Evolutionary conservation across 1,284 basidiomycete genomes (phyloP).

Genomic region (Ganoderma resinaceum): DNA sequence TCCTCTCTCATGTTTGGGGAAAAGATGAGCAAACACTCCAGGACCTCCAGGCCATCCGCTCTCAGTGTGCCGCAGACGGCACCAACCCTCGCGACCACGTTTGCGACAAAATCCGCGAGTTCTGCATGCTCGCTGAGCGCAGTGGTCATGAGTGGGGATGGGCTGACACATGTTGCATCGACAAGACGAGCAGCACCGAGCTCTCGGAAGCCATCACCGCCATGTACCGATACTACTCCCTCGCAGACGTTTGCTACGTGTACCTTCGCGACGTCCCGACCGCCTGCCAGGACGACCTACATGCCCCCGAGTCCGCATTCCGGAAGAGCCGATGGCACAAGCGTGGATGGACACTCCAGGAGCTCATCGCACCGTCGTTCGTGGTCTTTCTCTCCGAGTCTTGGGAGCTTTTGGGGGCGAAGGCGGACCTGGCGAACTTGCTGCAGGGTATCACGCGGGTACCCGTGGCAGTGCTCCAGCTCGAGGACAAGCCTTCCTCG

Average conservation of each 20-base stretch:
- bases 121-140: slow-evolving; percentile 1
- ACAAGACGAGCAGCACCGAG: slow-evolving; percentile 8
- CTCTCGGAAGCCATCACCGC: neutral
- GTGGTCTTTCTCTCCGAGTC: neutral
- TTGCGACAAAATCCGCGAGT: neutral
- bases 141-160: neutral
- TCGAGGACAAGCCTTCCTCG: no score
- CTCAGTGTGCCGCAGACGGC: neutral
- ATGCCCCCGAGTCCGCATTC: neutral
- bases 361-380: neutral
- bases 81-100: neutral
- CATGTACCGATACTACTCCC: slow-evolving; percentile 1
- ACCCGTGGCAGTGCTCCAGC: neutral
- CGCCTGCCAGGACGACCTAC: neutral
- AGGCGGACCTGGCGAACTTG: neutral
- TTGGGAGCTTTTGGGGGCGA: neutral
- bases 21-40: neutral
- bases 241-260: slow-evolving; percentile 1
- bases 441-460: neutral
- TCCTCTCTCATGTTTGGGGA: slow-evolving; percentile 8
- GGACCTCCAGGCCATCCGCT: neutral
- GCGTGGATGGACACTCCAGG: slow-evolving; percentile 7
- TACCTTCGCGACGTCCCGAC: neutral
- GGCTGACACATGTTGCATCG: slow-evolving; percentile 6
- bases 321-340: neutral